phyloP scores from a whole-genome alignment of 257 asterid genomes.

The Solanum chilense region DNA sequence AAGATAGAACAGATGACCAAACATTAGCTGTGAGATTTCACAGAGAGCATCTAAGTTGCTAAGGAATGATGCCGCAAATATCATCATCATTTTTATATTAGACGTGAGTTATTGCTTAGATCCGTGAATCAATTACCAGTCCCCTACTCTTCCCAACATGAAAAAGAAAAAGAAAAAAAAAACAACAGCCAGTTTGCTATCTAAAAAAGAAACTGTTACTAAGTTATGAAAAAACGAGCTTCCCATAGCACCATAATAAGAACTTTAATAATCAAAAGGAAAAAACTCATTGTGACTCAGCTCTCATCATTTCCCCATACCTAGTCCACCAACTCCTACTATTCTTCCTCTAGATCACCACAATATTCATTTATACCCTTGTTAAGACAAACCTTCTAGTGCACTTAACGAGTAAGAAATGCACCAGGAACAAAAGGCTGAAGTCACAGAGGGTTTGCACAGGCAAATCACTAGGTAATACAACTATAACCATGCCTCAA shows the following conservation, averaged over 20 bases:
- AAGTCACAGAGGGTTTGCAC: neutral
- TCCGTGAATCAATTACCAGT: neutral
- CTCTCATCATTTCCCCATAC: neutral
- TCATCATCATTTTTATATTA: neutral
- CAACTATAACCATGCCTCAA: neutral
- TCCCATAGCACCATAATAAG: neutral
- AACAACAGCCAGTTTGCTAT: neutral
- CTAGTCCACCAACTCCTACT: neutral
- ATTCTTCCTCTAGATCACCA: neutral
- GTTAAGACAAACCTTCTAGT: neutral
- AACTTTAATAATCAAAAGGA: neutral
- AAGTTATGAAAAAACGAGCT: neutral
- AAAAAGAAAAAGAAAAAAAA: neutral
- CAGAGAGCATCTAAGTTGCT: neutral
- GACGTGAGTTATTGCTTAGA: neutral
- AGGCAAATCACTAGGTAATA: neutral
- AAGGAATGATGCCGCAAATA: neutral
- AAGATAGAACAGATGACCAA: neutral
- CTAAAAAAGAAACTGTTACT: neutral
- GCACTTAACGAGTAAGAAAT: neutral
- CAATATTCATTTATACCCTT: neutral
- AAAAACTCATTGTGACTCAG: neutral
- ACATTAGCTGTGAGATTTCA: neutral
- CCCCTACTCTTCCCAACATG: neutral
- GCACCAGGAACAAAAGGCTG: neutral